Base-by-base conservation (phyloP, 495 filamentous ascomycete genomes). In the Hypoxylon rickii region DNA sequence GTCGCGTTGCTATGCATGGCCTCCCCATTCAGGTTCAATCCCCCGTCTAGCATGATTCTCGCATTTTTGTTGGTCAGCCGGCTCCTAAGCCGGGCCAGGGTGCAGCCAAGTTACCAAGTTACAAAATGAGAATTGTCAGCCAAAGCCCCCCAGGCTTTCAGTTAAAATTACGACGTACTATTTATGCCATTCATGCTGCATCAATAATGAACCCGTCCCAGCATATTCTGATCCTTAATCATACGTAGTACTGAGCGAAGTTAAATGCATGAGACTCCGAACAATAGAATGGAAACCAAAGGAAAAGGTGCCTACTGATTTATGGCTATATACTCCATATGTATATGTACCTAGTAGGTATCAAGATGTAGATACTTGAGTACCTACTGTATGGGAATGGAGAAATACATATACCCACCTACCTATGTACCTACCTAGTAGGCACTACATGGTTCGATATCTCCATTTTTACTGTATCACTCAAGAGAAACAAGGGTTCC, bases 1-100 rank as follows among this genome's bases (percentile, higher is more conserved):
- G 17, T 44, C 59, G 53, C 53, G 59, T 54, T 52, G 52, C 47
- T 38, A 57, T 63, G 59, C 59, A 63, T 63, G 58, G 57, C 38
- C 58, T 22, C 13, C 34, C 31, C 40, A 41, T 18, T 37, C 41
- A 44, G 24, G 24, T 4, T 37, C 58, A 51, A 63, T 53, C 52
- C 49, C 44, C 34, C 32, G 52, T 13, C 33, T 33, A 57, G 58
- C 52, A 57, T 43, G 44, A 32, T 43, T 34, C 21, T 31, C 48
- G 21, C 40, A 36, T 48, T 48, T 53, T 63, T 44, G 59, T 58
- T 63, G 53, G 53, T 50, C 47, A 42, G 20, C 42, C 51, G 51
- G 58, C 19, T 21, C 31, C 24, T 29, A 16, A 46, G 15, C 48
- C 53, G 44, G 39, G 24, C 48, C 32, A 41, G 49, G 53, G 44